These are phyloP conservation scores for Phaeolepiota aurea DNA, from an alignment of 768 basidiomycete genomes.

Conservation along the genomic window DNA sequence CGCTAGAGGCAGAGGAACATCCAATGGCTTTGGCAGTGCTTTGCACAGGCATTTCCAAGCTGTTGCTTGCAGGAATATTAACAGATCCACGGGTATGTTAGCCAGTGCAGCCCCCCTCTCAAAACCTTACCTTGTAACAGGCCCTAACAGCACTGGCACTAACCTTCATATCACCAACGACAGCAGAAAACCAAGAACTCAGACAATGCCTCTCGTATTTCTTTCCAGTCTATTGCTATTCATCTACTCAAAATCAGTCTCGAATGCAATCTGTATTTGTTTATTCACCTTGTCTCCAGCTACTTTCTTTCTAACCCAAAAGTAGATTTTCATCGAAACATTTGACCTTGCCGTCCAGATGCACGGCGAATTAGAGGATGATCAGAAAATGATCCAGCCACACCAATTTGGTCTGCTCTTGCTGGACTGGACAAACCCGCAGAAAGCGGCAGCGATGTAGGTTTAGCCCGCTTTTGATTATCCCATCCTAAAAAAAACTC, in stretches of 20 bases:
- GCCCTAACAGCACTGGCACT: conserved; percentile 32
- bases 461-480: not conserved
- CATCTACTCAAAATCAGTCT: conserved; percentile 70
- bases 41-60: conserved; percentile 80
- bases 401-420: conserved; percentile 72
- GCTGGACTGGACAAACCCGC: conserved; percentile 84
- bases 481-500: conserved; percentile 1
- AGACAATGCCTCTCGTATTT: conserved; percentile 94
- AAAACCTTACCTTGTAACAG: conserved; percentile 11
- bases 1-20: conserved; percentile 60
- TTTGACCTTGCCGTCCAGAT: conserved; percentile 52
- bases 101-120: not conserved
- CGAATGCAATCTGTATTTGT: conserved; percentile 41
- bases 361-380: conserved; percentile 60
- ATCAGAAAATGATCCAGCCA: conserved; percentile 65
- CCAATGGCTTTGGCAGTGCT: conserved; percentile 70
- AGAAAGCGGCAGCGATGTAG: conserved; percentile 48
- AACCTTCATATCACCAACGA: conserved; percentile 82
- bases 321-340: conserved; percentile 62
- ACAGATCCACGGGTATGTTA: conserved; percentile 59
- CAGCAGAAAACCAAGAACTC: conserved; percentile 74
- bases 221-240: conserved; percentile 91
- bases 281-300: not conserved
- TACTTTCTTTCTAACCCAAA: conserved; percentile 1
- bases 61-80: conserved; percentile 80